phyloP scores from a whole-genome alignment of 2,329 filamentous ascomycete species.

The Botrytis byssoidea region DNA sequence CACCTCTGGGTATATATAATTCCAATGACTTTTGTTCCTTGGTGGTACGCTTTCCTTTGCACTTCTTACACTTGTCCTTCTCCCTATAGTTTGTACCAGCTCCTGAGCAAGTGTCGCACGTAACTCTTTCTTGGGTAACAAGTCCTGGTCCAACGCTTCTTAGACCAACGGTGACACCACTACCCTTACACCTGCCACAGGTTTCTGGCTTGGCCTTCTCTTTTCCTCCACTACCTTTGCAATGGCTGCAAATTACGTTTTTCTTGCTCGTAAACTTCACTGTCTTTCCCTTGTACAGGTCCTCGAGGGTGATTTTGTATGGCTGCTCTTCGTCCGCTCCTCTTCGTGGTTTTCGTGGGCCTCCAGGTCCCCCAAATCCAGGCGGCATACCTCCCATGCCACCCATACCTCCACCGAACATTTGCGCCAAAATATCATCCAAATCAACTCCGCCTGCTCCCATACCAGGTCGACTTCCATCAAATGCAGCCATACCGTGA shows the following conservation, averaged over 20 bases:
- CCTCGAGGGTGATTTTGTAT: conserved; percentile 88
- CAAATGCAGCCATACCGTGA: conserved; percentile 95
- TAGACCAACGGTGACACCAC: conserved; percentile 73
- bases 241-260: conserved; percentile 82
- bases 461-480: conserved; percentile 64
- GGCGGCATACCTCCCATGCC: conserved; percentile 45
- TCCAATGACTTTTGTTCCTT: conserved; percentile 93
- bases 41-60: conserved; percentile 85
- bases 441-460: conserved; percentile 72
- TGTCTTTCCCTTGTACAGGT: conserved; percentile 97
- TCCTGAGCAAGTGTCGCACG: conserved; percentile 81
- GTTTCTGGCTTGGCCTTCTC: conserved; percentile 82
- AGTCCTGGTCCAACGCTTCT: conserved; percentile 84
- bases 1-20: conserved; percentile 90
- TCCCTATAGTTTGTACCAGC: conserved; percentile 87
- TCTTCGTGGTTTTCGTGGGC: conserved; percentile 62
- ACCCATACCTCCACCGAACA: conserved; percentile 62
- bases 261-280: conserved; percentile 96
- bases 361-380: conserved; percentile 36
- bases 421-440: conserved; percentile 88
- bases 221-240: conserved; percentile 87
- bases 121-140: conserved; percentile 74
- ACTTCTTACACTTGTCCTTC: conserved; percentile 98
- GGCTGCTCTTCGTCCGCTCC: conserved; percentile 84
- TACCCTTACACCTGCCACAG: conserved; percentile 82